Evolutionary conservation across 1,284 basidiomycete genomes (phyloP).

Genomic region (Testicularia cyperi): DNA sequence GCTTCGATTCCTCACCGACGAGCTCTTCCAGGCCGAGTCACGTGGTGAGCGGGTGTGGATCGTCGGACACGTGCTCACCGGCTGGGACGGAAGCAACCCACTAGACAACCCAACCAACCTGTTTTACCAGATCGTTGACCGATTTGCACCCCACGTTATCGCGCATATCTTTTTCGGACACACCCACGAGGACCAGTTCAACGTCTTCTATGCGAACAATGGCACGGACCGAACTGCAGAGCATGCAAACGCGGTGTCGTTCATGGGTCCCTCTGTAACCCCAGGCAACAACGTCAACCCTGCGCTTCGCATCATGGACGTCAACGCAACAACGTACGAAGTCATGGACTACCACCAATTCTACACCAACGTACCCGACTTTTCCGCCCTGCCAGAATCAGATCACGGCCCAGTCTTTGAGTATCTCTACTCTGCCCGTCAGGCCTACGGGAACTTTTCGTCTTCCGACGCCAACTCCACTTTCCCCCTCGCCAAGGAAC

Average conservation of each 20-base stretch:
- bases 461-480: conserved; percentile 16
- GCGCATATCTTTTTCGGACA: conserved; percentile 80
- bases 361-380: conserved; percentile 45
- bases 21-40: conserved; percentile 66
- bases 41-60: conserved; percentile 68
- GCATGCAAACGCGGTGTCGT: conserved; percentile 61
- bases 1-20: conserved; percentile 76
- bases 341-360: conserved; percentile 56
- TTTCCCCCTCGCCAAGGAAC: not conserved
- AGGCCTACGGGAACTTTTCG: conserved; percentile 68
- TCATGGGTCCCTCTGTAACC: conserved; percentile 71
- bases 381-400: conserved; percentile 63
- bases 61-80: conserved; percentile 73
- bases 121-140: conserved; percentile 68
- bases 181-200: conserved; percentile 76
- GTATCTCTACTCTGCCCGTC: conserved; percentile 73
- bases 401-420: conserved; percentile 69
- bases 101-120: conserved; percentile 54
- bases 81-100: conserved; percentile 72
- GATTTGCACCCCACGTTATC: conserved; percentile 75
- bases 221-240: conserved; percentile 60
- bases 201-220: conserved; percentile 78
- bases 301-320: conserved; percentile 76
- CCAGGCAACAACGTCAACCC: conserved; percentile 75
- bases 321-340: conserved; percentile 67